A percentile compares a stretch with the other conserved stretches of the same genome.
These are phyloP conservation scores for Adansonia digitata DNA, from an alignment of 345 rosid species.

Conservation along the genomic window DNA sequence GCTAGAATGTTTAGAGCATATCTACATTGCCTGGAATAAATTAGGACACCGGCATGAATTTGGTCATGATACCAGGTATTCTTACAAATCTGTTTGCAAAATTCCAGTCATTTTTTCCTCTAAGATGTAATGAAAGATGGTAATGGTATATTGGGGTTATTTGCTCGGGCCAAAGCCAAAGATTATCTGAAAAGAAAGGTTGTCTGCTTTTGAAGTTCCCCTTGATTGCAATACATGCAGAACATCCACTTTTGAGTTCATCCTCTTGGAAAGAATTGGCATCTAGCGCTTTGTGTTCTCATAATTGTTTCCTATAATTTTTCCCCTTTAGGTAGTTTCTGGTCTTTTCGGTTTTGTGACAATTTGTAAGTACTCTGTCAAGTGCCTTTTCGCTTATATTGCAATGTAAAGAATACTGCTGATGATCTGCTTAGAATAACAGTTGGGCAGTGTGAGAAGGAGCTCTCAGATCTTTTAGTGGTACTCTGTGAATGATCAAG, in stretches of 20 bases:
- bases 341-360: not conserved
- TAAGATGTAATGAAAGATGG: slow-evolving; percentile 42
- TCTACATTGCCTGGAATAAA: slow-evolving; percentile 83
- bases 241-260: slow-evolving; percentile 52
- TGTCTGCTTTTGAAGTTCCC: slow-evolving; percentile 61
- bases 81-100: slow-evolving; percentile 55
- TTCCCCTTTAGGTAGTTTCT: slow-evolving; percentile 1
- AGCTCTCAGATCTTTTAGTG: slow-evolving; percentile 39
- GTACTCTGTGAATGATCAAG: slow-evolving; percentile 32
- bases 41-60: slow-evolving; percentile 52
- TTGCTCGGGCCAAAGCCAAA: slow-evolving; percentile 40
- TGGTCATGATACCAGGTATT: slow-evolving; percentile 71
- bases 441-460: slow-evolving; percentile 67
- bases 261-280: slow-evolving; percentile 67
- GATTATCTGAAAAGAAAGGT: slow-evolving; percentile 66
- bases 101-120: slow-evolving; percentile 51
- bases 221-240: slow-evolving; percentile 53
- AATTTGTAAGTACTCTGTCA: slow-evolving; percentile 22
- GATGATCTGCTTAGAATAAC: slow-evolving; percentile 47
- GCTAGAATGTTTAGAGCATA: slow-evolving; percentile 68
- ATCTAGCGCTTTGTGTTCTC: slow-evolving; percentile 46
- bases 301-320: not conserved
- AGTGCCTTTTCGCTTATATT: slow-evolving; percentile 78
- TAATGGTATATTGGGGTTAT: slow-evolving; percentile 49
- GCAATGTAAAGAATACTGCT: slow-evolving; percentile 47